phyloP scores from a whole-genome alignment of 345 rosid genomes.

The Xanthoceras sorbifolium region DNA sequence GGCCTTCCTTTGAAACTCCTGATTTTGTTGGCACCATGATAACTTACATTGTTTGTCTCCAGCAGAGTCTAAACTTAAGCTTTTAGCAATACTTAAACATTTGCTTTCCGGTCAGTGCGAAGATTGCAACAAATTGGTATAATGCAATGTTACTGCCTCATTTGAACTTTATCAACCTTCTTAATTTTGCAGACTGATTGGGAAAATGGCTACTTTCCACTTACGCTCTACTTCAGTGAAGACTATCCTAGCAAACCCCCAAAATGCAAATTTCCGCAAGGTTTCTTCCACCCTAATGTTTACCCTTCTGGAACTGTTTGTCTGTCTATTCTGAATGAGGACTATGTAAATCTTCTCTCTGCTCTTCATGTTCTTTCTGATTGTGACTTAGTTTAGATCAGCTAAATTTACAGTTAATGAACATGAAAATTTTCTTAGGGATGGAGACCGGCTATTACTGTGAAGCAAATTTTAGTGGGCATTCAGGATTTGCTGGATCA shows the following conservation, averaged over 20 bases:
- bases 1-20: background rate
- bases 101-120: background rate
- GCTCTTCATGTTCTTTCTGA: background rate
- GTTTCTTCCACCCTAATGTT: slow-evolving; percentile 46
- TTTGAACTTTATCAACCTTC: background rate
- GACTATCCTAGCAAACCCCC: slow-evolving; percentile 53
- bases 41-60: background rate
- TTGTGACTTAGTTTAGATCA: background rate
- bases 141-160: background rate
- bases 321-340: slow-evolving; percentile 44
- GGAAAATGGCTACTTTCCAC: slow-evolving; percentile 43
- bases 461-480: slow-evolving; percentile 45
- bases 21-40: background rate
- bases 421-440: slow-evolving; percentile 25
- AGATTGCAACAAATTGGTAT: background rate
- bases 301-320: slow-evolving; percentile 47
- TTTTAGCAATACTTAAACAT: background rate
- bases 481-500: slow-evolving; percentile 45
- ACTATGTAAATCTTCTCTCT: slow-evolving; percentile 24
- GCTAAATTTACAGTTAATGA: background rate
- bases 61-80: background rate
- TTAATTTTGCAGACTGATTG: slow-evolving; percentile 39
- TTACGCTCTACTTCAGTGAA: slow-evolving; percentile 38
- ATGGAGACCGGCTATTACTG: slow-evolving; percentile 50
- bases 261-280: slow-evolving; percentile 43